These are phyloP conservation scores for Leptomonas pyrrhocoris DNA, from an alignment of 208 protist genomes.

Conservation along the genomic window DNA sequence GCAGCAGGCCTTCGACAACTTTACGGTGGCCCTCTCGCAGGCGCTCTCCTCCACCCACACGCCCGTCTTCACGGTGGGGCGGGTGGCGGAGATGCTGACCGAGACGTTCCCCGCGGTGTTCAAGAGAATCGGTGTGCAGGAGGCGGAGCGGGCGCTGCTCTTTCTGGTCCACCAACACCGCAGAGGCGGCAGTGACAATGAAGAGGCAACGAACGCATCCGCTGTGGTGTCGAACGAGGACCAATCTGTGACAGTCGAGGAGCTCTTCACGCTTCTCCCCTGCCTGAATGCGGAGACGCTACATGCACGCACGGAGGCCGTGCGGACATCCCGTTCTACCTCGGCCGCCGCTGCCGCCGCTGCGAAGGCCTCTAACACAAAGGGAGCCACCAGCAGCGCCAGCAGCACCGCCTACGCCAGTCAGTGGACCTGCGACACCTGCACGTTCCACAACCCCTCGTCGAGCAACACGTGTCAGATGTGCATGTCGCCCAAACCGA, in stretches of 20 bases:
- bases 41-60: slow-evolving; percentile 14
- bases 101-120: slow-evolving; percentile 36
- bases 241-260: slow-evolving; percentile 18
- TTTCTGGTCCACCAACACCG: slow-evolving; percentile 27
- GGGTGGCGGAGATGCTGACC: slow-evolving; percentile 34
- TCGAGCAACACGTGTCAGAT: slow-evolving; percentile 34
- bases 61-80: slow-evolving; percentile 13
- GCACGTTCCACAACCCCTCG: slow-evolving; percentile 54
- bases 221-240: background rate
- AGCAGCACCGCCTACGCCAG: background rate
- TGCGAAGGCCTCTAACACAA: background rate
- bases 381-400: background rate
- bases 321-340: background rate
- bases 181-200: background rate
- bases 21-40: slow-evolving; percentile 33
- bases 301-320: slow-evolving; percentile 19
- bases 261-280: slow-evolving; percentile 30
- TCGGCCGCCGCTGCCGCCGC: background rate
- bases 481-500: slow-evolving; percentile 44
- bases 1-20: slow-evolving; percentile 37
- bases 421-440: slow-evolving; percentile 53
- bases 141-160: slow-evolving; percentile 40
- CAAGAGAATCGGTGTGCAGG: slow-evolving; percentile 32
- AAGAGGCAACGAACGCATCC: background rate
- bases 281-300: slow-evolving; percentile 29